Evolutionary conservation across 805 yeast genomes (phyloP).

Genomic region (Candida orba): DNA sequence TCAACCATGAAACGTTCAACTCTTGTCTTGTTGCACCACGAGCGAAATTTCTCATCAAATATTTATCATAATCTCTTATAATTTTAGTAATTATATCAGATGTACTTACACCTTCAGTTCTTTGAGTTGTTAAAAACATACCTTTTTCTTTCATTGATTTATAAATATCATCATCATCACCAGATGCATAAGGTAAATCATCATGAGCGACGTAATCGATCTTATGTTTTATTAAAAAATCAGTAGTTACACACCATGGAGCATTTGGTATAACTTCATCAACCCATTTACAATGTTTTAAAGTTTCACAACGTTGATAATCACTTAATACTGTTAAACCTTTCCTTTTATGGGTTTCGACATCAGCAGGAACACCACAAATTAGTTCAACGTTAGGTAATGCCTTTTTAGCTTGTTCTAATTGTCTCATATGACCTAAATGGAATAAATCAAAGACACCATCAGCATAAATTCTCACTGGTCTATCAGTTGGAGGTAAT

Average conservation of each 20-base stretch:
- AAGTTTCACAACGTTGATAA: conserved; percentile 82
- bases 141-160: conserved; percentile 87
- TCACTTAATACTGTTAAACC: conserved; percentile 91
- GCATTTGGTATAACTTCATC: conserved; percentile 93
- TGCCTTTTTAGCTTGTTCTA: conserved; percentile 93
- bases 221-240: conserved; percentile 67
- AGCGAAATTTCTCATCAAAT: conserved; percentile 93
- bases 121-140: conserved; percentile 86
- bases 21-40: conserved; percentile 97
- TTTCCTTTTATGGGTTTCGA: conserved; percentile 83
- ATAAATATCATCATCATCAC: conserved; percentile 88
- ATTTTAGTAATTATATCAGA: conserved; percentile 93
- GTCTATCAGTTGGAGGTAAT: conserved; percentile 77
- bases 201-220: conserved; percentile 98
- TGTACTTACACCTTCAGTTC: conserved; percentile 95
- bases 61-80: conserved; percentile 93
- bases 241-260: conserved; percentile 91
- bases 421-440: conserved; percentile 94
- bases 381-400: conserved; percentile 79
- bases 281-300: conserved; percentile 93
- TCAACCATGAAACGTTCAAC: conserved; percentile 93
- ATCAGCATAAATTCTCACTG: conserved; percentile 93
- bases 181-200: conserved; percentile 88
- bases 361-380: conserved; percentile 88
- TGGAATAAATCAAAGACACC: conserved; percentile 97